Evolutionary conservation across 768 basidiomycete species (phyloP).

Genomic region (Tylopilus plumbeoviolaceoides): DNA sequence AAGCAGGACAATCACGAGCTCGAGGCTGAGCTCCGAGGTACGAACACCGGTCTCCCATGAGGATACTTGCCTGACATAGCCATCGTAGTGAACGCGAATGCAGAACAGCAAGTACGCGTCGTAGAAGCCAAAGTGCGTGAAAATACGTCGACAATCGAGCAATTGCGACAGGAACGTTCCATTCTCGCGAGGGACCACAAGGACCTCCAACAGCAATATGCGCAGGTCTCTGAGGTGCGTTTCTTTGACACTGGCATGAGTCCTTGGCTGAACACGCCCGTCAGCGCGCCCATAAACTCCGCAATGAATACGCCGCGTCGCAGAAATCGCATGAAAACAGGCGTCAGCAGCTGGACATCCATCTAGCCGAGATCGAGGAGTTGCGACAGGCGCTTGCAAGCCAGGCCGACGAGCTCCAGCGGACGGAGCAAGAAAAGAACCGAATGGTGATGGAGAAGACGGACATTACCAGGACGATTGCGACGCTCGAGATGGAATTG

Average conservation of each 20-base stretch:
- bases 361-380: conserved; percentile 69
- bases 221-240: conserved; percentile 64
- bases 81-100: conserved; percentile 52
- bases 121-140: conserved; percentile 65
- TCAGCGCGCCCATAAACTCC: conserved; percentile 59
- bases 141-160: conserved; percentile 67
- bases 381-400: conserved; percentile 63
- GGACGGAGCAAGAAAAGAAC: conserved; percentile 59
- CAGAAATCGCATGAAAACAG: conserved; percentile 67
- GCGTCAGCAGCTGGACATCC: conserved; percentile 69
- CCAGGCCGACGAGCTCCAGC: conserved; percentile 59
- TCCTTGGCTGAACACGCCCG: background rate
- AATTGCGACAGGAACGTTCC: conserved; percentile 73
- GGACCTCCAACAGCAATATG: conserved; percentile 62
- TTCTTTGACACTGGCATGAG: background rate
- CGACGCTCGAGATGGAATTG: conserved; percentile 67
- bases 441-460: conserved; percentile 59
- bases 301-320: conserved; percentile 54
- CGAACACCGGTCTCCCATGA: conserved; percentile 12
- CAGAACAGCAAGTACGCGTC: conserved; percentile 69
- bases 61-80: background rate
- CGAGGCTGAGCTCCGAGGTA: conserved; percentile 71
- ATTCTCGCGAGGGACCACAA: conserved; percentile 67
- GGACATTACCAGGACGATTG: conserved; percentile 64
- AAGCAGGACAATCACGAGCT: conserved; percentile 74